phyloP scores from a whole-genome alignment of 768 basidiomycete species.

The Mycena vitilis region DNA sequence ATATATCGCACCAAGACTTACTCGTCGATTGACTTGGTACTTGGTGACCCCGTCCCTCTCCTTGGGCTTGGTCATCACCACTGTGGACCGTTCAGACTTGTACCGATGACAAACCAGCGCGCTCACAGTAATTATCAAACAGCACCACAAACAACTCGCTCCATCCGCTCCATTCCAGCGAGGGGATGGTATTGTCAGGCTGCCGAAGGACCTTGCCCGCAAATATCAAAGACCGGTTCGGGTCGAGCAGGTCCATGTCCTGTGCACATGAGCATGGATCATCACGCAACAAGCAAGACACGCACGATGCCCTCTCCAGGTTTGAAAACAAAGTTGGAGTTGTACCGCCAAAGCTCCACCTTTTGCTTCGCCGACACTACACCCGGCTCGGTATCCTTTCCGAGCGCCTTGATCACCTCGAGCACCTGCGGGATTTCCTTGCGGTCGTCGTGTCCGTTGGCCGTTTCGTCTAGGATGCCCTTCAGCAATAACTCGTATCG shows the following conservation, averaged over 20 bases:
- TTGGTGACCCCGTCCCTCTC: slow-evolving; percentile 80
- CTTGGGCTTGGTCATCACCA: slow-evolving; percentile 90
- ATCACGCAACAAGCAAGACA: slow-evolving; percentile 25
- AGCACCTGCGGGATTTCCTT: slow-evolving; percentile 87
- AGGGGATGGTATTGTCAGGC: slow-evolving; percentile 62
- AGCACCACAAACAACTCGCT: slow-evolving; percentile 90
- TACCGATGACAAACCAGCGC: background rate
- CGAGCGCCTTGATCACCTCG: slow-evolving; percentile 87
- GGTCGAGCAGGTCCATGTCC: slow-evolving; percentile 92
- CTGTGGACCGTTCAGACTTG: slow-evolving; percentile 49
- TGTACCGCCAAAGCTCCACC: slow-evolving; percentile 90
- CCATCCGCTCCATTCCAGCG: slow-evolving; percentile 67
- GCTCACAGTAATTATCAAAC: slow-evolving; percentile 93
- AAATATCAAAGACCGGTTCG: slow-evolving; percentile 85
- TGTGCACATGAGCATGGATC: slow-evolving; percentile 36
- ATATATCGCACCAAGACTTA: slow-evolving; percentile 47
- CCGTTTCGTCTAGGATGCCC: slow-evolving; percentile 81
- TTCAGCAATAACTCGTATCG: slow-evolving; percentile 92
- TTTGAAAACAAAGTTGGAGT: slow-evolving; percentile 84
- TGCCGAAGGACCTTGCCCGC: slow-evolving; percentile 86
- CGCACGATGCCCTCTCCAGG: slow-evolving; percentile 75
- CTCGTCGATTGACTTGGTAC: slow-evolving; percentile 86
- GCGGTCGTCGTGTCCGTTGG: slow-evolving; percentile 79
- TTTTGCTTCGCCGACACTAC: slow-evolving; percentile 88
- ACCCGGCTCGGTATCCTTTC: slow-evolving; percentile 89